These are phyloP conservation scores for Rhazya stricta DNA, from an alignment of 257 asterid genomes.

Conservation along the genomic window DNA sequence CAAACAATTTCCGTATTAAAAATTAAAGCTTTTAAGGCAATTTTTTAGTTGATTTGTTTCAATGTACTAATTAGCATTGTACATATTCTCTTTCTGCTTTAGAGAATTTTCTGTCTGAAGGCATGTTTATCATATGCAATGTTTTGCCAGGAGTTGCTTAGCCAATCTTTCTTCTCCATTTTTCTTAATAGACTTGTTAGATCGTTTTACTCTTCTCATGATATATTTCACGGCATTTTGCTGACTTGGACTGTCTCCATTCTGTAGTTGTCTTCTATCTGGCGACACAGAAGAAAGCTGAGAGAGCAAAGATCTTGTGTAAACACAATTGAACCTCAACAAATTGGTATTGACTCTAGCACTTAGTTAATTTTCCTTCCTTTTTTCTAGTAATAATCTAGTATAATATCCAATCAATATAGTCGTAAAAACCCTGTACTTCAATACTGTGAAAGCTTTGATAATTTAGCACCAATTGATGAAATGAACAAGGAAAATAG, in stretches of 20 bases:
- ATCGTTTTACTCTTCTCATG: background rate
- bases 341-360: background rate
- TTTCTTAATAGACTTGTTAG: no score
- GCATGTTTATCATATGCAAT: background rate
- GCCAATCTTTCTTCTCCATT: no score
- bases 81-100: no score
- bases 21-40: no score
- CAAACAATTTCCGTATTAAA: no score
- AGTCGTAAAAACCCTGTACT: background rate
- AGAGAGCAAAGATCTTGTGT: constrained; percentile 55
- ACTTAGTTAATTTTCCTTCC: background rate
- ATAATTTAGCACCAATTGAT: background rate
- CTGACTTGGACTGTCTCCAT: constrained; percentile 13
- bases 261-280: constrained; percentile 56
- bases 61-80: no score
- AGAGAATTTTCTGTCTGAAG: no score
- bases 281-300: constrained; percentile 75
- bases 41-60: no score
- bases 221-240: constrained; percentile 3
- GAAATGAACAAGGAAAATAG: background rate
- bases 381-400: background rate
- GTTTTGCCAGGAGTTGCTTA: background rate
- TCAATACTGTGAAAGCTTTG: background rate
- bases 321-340: constrained; percentile 26
- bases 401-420: background rate